Evolutionary conservation across 805 yeast species (phyloP).

Genomic region (Starmerella vaccinii): DNA sequence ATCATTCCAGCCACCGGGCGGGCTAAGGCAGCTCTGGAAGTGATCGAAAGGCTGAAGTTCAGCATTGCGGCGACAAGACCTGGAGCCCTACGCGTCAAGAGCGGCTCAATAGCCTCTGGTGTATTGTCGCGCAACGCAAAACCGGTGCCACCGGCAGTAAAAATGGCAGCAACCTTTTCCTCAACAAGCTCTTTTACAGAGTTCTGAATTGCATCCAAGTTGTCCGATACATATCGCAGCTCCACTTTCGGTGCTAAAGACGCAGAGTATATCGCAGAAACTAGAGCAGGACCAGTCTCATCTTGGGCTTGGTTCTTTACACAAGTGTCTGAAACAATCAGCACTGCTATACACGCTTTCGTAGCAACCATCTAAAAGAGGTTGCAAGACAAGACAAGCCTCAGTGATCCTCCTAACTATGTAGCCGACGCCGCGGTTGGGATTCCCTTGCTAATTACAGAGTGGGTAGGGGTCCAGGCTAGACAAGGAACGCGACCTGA

Average conservation of each 20-base stretch:
- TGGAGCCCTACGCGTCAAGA: slow-evolving; percentile 39
- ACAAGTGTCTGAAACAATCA: slow-evolving; percentile 39
- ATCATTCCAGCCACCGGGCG: slow-evolving; percentile 42
- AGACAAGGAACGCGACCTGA: not conserved
- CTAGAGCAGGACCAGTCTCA: slow-evolving; percentile 30
- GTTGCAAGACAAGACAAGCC: not conserved
- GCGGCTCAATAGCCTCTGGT: slow-evolving; percentile 41
- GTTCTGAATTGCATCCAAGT: slow-evolving; percentile 29
- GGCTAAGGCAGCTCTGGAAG: slow-evolving; percentile 42
- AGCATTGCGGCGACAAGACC: slow-evolving; percentile 44
- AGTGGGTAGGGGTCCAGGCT: not conserved
- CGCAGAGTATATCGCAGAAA: slow-evolving; percentile 13
- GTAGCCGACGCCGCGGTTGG: not conserved
- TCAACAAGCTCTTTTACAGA: slow-evolving; percentile 28
- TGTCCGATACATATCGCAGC: slow-evolving; percentile 34
- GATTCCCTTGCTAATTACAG: not conserved
- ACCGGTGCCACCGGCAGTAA: slow-evolving; percentile 50
- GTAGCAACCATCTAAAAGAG: not conserved
- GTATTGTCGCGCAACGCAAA: slow-evolving; percentile 39
- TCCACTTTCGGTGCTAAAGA: slow-evolving; percentile 10
- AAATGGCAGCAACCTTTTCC: slow-evolving; percentile 26
- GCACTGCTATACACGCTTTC: slow-evolving; percentile 13
- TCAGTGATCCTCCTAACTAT: not conserved
- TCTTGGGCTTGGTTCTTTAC: slow-evolving; percentile 30
- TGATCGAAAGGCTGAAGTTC: slow-evolving; percentile 34